phyloP scores from a whole-genome alignment of 2,329 filamentous ascomycete species.

The Trichoderma atroviride region DNA sequence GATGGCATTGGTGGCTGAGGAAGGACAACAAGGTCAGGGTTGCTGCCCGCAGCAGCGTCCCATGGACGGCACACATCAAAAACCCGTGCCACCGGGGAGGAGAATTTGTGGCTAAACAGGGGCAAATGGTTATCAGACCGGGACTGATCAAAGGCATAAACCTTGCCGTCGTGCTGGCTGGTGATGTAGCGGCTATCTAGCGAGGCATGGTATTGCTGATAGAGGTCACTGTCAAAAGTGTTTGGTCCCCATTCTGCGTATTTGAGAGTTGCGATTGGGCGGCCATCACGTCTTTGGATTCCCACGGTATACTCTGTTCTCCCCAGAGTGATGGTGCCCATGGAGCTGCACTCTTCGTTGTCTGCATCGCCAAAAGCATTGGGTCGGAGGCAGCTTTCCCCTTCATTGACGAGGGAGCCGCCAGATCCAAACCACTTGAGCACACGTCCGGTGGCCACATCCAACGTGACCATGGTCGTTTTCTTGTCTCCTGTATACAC shows the following conservation, averaged over 20 bases:
- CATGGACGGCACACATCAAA: conserved; percentile 83
- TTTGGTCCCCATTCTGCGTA: conserved; percentile 97
- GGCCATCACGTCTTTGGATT: conserved; percentile 75
- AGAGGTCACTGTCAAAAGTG: conserved; percentile 83
- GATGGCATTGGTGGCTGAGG: conserved; percentile 76
- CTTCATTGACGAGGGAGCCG: conserved; percentile 67
- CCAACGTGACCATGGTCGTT: conserved; percentile 84
- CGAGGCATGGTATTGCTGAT: conserved; percentile 76
- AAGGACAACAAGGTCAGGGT: conserved; percentile 78
- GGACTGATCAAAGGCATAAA: conserved; percentile 77
- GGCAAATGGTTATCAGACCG: conserved; percentile 53
- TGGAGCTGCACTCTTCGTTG: conserved; percentile 75
- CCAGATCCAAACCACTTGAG: conserved; percentile 81
- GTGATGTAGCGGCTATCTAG: conserved; percentile 90
- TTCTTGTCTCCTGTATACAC: conserved; percentile 92
- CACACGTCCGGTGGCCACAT: conserved; percentile 81
- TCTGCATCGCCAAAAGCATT: conserved; percentile 67
- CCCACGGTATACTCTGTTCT: conserved; percentile 87
- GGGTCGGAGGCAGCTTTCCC: conserved; percentile 74
- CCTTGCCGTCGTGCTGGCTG: conserved; percentile 78
- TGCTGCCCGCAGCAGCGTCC: conserved; percentile 61
- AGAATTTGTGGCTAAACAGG: conserved; percentile 69
- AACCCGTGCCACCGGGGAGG: conserved; percentile 79
- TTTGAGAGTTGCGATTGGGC: conserved; percentile 82
- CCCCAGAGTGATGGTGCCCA: conserved; percentile 79